Conservation (phyloP, 208 protist species). For the Willaertia magna region DNA sequence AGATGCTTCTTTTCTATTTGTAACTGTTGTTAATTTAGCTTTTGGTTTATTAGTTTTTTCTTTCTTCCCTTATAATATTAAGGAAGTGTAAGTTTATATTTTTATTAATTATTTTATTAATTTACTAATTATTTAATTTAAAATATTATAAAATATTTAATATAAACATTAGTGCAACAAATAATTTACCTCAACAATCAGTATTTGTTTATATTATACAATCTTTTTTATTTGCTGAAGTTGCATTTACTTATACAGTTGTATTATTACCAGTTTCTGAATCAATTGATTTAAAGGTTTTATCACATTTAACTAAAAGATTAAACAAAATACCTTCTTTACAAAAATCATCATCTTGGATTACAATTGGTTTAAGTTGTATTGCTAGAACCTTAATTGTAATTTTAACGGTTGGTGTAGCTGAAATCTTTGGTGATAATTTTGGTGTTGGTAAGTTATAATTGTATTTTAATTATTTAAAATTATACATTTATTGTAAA, state of each 20-base stretch:
- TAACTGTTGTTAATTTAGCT: neutral
- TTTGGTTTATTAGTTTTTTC: neutral
- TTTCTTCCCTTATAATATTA: neutral
- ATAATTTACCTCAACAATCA: neutral
- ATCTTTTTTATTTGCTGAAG: neutral
- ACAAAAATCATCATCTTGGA: neutral
- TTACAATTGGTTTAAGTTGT: neutral
- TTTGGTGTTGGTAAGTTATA: neutral
- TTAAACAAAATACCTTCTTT: neutral
- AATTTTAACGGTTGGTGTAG: neutral
- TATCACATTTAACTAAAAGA: neutral
- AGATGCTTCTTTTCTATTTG: neutral
- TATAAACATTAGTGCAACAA: neutral
- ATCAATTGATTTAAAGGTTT: neutral
- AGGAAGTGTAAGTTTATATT: too few species aligned
- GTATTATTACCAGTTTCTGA: neutral
- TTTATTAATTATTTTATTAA: too few species aligned
- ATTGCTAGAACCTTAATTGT: neutral
- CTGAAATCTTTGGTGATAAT: neutral
- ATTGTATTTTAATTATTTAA: too few species aligned
- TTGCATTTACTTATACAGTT: constrained; percentile 1
- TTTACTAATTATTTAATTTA: too few species aligned
- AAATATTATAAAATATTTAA: too few species aligned
- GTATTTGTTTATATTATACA: neutral
- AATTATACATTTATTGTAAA: too few species aligned